Conservation (phyloP, 768 basidiomycete genomes). For the Naganishia vaughanmartiniae region DNA sequence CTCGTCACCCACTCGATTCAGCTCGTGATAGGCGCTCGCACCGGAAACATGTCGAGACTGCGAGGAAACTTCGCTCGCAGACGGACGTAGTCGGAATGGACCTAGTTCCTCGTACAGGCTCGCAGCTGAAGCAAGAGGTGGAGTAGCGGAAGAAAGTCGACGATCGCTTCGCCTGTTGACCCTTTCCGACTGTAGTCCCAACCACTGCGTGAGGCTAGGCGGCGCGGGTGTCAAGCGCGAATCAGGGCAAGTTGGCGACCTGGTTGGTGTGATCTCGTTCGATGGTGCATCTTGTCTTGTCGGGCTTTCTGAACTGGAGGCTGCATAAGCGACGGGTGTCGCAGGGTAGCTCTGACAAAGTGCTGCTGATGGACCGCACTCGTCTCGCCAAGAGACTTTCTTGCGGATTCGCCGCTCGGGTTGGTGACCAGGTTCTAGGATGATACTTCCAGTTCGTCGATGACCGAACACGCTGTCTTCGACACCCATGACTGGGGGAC, state of each 20-base stretch:
- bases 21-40: neutral
- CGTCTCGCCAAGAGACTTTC: slow-evolving; percentile 20
- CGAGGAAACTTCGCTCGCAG: neutral
- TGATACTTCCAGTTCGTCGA: neutral
- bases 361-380: neutral
- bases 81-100: neutral
- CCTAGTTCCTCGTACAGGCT: slow-evolving; percentile 4
- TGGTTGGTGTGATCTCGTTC: neutral
- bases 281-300: neutral
- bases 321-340: neutral
- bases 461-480: neutral
- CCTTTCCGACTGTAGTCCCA: neutral
- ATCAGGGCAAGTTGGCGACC: neutral
- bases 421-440: neutral
- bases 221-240: slow-evolving; percentile 9
- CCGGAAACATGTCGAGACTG: neutral
- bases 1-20: neutral
- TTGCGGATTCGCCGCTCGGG: slow-evolving; percentile 9
- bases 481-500: neutral
- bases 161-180: neutral
- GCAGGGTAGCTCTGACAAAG: neutral
- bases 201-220: neutral
- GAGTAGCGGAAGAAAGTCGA: neutral
- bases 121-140: neutral
- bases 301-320: neutral